Base-by-base conservation (phyloP, 805 yeast genomes). In the Candida sithepensis region DNA sequence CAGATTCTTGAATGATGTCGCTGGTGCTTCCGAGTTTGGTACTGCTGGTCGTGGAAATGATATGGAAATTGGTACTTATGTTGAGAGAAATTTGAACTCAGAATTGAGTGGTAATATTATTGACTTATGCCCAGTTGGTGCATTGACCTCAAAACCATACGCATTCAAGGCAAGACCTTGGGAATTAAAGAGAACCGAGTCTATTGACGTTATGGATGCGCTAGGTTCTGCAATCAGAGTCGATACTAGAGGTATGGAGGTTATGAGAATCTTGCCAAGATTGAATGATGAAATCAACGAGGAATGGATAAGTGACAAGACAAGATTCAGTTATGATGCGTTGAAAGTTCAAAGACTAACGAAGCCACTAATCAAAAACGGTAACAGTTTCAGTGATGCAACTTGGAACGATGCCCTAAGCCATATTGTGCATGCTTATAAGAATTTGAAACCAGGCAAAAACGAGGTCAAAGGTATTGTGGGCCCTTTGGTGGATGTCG, bases 121-220 rank as follows among this genome's bases (percentile, higher is more conserved):
- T 55, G 96, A 88, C 66, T 75, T 88, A 57, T 88, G 96, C 72
- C 96, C 96, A 19, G 96, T 88, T 53, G 96, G 96, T 59, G 96
- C 96, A 1, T 79, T 88, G 59, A 88, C 96, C 32, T 81, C 88
- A 24, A 88, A 88, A 69, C 96, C 96, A 22, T 88, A 88, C 60
- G 90, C 96, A n/a, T 88, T 88, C 77, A 82, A 81, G 64, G 95
- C 96, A 14, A 79, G 96, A 65, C 96, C 96, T 26, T 88, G 96
- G 96, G 96, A 88, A 70, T 78, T 88, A 65, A 88, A 87, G 73
- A 82, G 87, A 74, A 87, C 95, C 42, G 96, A 88, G 68, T 77
- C 92, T 44, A 78, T 88, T 58, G 96, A 88, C 66, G 94, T 88
- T 13, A 68, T 82, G 71, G 96, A 88, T 67, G 96, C 82, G 20